phyloP scores from a whole-genome alignment of 345 rosid species.

The Boechera retrofracta region DNA sequence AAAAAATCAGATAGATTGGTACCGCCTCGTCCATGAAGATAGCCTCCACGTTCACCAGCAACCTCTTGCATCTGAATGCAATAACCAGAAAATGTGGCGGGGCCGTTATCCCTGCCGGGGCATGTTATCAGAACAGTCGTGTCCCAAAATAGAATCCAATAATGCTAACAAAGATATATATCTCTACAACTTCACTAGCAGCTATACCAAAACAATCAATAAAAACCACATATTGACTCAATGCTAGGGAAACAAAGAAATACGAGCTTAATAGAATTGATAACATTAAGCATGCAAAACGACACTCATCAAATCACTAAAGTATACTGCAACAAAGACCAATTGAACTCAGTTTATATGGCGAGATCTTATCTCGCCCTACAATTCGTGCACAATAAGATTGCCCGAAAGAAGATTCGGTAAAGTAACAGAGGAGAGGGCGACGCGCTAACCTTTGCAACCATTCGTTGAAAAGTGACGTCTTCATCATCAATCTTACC shows the following conservation, averaged over 20 bases:
- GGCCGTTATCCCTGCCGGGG: conserved; percentile 99
- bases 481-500: conserved; percentile 97
- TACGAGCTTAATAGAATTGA: not conserved
- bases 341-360: not conserved
- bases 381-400: not conserved
- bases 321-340: not conserved
- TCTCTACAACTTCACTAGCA: not conserved
- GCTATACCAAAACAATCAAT: not conserved
- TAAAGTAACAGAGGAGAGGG: conserved; percentile 51
- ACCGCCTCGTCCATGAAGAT: conserved; percentile 99
- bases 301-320: not conserved
- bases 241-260: not conserved
- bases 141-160: conserved; percentile 15
- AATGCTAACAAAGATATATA: not conserved
- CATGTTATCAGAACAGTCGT: conserved; percentile 87
- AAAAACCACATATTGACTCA: not conserved
- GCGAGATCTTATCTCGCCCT: not conserved
- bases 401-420: not conserved
- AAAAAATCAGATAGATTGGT: conserved; percentile 24
- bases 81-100: conserved; percentile 59
- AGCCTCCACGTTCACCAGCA: conserved; percentile 99
- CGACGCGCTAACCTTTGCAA: conserved; percentile 96
- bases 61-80: conserved; percentile 98
- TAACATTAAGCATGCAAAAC: not conserved
- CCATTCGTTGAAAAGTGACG: conserved; percentile 96